Evolutionary conservation across 2,329 filamentous ascomycete genomes (phyloP), one percentile per base, ranked within the genome.

Genomic region (Neurospora sp.): DNA sequence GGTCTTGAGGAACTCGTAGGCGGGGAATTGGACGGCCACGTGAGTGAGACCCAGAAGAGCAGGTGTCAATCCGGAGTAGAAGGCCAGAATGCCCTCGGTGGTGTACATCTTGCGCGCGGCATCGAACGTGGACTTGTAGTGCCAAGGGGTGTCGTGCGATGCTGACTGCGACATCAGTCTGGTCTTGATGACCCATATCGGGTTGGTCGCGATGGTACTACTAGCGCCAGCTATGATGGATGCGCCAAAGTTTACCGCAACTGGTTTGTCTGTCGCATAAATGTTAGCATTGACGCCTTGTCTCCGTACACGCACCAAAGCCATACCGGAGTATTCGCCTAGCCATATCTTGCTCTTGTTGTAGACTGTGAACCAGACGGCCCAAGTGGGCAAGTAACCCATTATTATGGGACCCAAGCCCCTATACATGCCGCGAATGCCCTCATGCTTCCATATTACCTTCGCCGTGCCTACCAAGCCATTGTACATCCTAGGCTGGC

Each of bases 131-230:
- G 90, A 93, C 74, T 85, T 88, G 80, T 99, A 99, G 78, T 97
- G 92, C 93, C 94, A 98, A 38, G 90, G 90, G n/a, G 89, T 86
- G 79, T 77, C 80, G 78, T 80, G 83, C 72, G 76, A 74, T 43
- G 73, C 85, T 78, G 77, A 91, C 82, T 98, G 96, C 43, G 96
- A 97, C 96, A 98, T 98, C 75, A 99, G 87, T 74, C 96, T 87
- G 67, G 96, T 99, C 82, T 99, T 99, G 83, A 99, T 97, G 43
- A 99, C 96, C 96, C 96, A 99, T 72, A 99, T 99, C 0, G 96
- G 96, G 80, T 98, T 99, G 33, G 96, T 99, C 72, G 91, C 91
- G 73, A 98, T 86, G 4, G 96, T 99, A 74, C 94, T 97, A 82
- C 92, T 97, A 72, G 89, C 93, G 68, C 96, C 96, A 33, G 95